Base-by-base conservation (phyloP, 176 grass and related monocot species). In the Echinochloa phyllopogon region DNA sequence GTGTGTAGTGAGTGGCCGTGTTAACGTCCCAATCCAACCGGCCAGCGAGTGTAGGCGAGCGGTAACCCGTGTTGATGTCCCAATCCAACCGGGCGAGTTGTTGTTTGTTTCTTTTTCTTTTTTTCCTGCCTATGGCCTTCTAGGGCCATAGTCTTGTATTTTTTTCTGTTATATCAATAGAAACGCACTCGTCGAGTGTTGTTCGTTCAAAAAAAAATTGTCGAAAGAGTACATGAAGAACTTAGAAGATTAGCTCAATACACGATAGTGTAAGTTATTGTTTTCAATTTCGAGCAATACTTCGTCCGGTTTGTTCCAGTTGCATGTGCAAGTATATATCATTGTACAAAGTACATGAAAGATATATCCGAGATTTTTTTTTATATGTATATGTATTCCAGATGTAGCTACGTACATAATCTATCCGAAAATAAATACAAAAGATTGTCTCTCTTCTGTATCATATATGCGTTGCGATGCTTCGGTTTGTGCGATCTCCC, bases 221-320 rank as follows among this genome's bases (percentile, higher is more conserved):
- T 95, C 91, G 8, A 98, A 98, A 81, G 88, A 96, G 77, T 98
- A 96, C 50, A 91, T 98, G 91, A 98, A 98, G 69, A 96, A 94
- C 84, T 61, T 98, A 36, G 89, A 93, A 63, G 91, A 92, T 29
- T 96, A 92, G 72, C 77, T 56, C 18, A 42, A 69, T 62, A 43
- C 18, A 9, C 14, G 16, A 13, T 18, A 29, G 27, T 60, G 48
- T 8, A n/a, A 48, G 10, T 39, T 59, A 0, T 44, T 45, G 11
- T 49, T 76, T 72, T 27, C 33, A 41, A 12, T 59, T 66, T 78
- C 43, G 38, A 58, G 40, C 56, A 33, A 72, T 58, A 33, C 48
- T 33, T 13, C 9, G 51, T 40, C 6, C 33, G 15, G 38, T 80
- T 24, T 67, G 45, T 8, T 40, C 53, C 38, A 77, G 64, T 55